phyloP scores from a whole-genome alignment of 495 filamentous ascomycete genomes.

The Neurospora sp. region DNA sequence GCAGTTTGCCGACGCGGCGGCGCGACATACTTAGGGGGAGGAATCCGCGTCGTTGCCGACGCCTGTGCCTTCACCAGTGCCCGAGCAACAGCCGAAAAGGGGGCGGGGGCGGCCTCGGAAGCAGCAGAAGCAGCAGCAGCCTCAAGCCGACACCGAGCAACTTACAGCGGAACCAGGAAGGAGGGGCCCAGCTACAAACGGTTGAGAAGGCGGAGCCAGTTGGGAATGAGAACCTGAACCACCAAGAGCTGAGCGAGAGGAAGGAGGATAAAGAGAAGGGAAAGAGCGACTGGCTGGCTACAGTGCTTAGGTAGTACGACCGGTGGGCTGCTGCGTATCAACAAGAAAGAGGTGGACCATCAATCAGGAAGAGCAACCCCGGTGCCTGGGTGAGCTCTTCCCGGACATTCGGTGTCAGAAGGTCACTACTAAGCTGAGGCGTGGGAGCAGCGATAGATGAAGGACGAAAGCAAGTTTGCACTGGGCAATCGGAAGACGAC shows the following conservation, averaged over 20 bases:
- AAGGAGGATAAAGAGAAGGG: not conserved
- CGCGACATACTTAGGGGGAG: slow-evolving; percentile 29
- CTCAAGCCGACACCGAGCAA: not conserved
- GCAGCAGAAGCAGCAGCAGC: not conserved
- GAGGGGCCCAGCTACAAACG: not conserved
- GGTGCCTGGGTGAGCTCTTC: not conserved
- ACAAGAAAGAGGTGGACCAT: not conserved
- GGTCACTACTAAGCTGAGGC: not conserved
- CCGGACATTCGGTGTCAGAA: not conserved
- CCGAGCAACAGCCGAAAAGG: not conserved
- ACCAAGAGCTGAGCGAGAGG: not conserved
- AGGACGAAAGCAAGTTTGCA: not conserved
- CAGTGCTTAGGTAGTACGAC: not conserved
- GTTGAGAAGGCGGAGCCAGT: not conserved
- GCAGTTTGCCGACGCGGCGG: slow-evolving; percentile 68
- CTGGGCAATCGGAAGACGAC: not conserved
- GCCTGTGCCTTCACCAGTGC: not conserved
- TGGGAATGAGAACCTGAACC: not conserved
- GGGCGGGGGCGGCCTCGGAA: not conserved
- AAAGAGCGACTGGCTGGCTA: not conserved
- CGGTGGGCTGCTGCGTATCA: not conserved
- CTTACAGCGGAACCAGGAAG: not conserved
- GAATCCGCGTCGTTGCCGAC: not conserved
- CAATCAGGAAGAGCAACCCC: not conserved
- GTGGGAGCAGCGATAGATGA: not conserved